Evolutionary conservation across 129 eudicot species (phyloP), one percentile per base, ranked within the genome.

Genomic region (Centrapalus pauciflorus): DNA sequence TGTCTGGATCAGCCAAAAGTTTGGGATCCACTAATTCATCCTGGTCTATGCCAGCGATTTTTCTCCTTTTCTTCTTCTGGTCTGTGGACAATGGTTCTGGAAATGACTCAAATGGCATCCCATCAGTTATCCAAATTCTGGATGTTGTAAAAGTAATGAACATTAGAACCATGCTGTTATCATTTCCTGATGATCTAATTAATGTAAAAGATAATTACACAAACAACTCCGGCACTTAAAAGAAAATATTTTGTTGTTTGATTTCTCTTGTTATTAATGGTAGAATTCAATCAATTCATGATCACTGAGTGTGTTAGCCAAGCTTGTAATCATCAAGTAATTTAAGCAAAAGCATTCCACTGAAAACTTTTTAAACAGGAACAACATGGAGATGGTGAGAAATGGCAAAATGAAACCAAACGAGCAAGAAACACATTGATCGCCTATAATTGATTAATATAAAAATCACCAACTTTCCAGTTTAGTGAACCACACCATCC

Each of bases 1-100:
- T 93, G 77, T 89, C 98, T 0, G 89, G 73, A 32, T 93, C 96
- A 37, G 95, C 98, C 73, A 93, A 64, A 37, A 70, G 61, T 63
- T 77, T 50, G 32, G 98, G 95, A 20, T 88, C 95, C 61, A 77
- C 69, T 65, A 87, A 66, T 73, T 88, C 98, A 25, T 88, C 96
- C 69, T 91, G 94, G 72, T 91, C 94, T 54, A 91, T 71, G 32
- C 90, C 95, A 24, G 81, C 94, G 63, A 87, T 74, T 69, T 64
- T 74, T 76, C 74, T 71, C 28, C 64, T 74, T 76, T 72, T 87
- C 69, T 73, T 72, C 72, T 81, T 75, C 26, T 56, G 76, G 28
- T 24, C 55, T 54, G 80, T 74, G 60, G 65, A 51, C 30, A 82
- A 68, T 60, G 71, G 75, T 50, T 72, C 93, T 88, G 86, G 62